Percentiles rank a stretch among this genome's conserved stretches.
Evolutionary conservation across 2,329 filamentous ascomycete genomes (phyloP).

Genomic region (Aspergillus ochraceoroseus): DNA sequence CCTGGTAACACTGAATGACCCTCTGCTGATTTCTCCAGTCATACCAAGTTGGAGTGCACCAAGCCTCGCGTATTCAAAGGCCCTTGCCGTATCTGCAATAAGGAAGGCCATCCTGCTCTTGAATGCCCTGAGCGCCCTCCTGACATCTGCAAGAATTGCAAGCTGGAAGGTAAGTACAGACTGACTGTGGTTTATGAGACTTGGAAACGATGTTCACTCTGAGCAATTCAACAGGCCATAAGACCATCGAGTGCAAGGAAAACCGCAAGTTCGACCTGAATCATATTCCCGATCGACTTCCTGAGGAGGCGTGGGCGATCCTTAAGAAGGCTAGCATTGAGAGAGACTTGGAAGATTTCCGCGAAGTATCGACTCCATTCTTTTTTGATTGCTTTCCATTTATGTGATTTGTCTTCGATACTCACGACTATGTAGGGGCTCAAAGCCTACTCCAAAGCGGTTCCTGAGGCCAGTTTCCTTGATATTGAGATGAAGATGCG

Average conservation of each 20-base stretch:
- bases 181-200: no score
- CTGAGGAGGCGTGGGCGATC: constrained; percentile 49
- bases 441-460: constrained; percentile 49
- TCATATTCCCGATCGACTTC: constrained; percentile 45
- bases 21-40: constrained; percentile 25
- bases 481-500: constrained; percentile 52
- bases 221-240: constrained; percentile 38
- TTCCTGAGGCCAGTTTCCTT: constrained; percentile 43
- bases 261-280: constrained; percentile 44
- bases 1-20: neutral
- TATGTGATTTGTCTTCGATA: neutral
- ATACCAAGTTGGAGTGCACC: constrained; percentile 44
- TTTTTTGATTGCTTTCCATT: neutral
- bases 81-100: constrained; percentile 44
- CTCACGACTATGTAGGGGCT: constrained; percentile 36
- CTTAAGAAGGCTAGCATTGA: constrained; percentile 48
- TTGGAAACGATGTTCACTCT: constrained; percentile 9
- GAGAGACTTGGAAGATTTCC: constrained; percentile 50
- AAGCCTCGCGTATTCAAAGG: constrained; percentile 47
- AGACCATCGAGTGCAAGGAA: constrained; percentile 43
- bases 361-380: constrained; percentile 33
- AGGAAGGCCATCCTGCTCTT: constrained; percentile 44
- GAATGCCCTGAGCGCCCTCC: constrained; percentile 44
- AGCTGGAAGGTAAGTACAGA: constrained; percentile 38
- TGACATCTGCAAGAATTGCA: constrained; percentile 47